These are phyloP conservation scores for Trametes punicea DNA, from an alignment of 768 basidiomycete genomes.

Conservation along the genomic window DNA sequence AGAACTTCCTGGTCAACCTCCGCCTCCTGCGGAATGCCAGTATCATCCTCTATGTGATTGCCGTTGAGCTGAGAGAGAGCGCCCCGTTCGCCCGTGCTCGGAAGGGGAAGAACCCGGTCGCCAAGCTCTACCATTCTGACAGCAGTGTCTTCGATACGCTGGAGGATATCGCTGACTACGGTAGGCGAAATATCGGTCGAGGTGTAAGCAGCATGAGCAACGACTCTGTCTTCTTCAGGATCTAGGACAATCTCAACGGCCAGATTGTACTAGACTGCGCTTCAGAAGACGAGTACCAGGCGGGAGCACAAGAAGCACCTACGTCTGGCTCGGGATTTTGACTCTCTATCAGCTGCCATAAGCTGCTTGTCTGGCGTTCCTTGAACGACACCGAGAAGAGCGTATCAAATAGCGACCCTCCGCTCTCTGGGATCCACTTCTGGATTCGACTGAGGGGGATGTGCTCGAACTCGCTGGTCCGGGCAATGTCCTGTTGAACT, in stretches of 20 bases:
- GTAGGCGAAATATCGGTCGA: slow-evolving; percentile 18
- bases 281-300: too few species aligned
- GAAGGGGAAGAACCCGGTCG: background rate
- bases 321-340: slow-evolving; percentile 34
- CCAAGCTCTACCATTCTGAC: slow-evolving; percentile 15
- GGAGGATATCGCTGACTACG: slow-evolving; percentile 24
- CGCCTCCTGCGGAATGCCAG: background rate
- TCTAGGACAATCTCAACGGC: slow-evolving; percentile 28
- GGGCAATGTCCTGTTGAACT: slow-evolving; percentile 30
- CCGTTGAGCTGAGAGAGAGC: background rate
- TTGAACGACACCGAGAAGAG: slow-evolving; percentile 31
- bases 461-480: slow-evolving; percentile 29
- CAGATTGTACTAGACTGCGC: slow-evolving; percentile 19
- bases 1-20: slow-evolving; percentile 7
- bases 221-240: slow-evolving; percentile 17
- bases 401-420: slow-evolving; percentile 28
- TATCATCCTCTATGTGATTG: background rate
- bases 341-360: slow-evolving; percentile 29
- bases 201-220: slow-evolving; percentile 26
- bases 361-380: slow-evolving; percentile 20
- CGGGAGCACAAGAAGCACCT: slow-evolving; percentile 15
- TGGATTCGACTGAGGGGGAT: slow-evolving; percentile 31
- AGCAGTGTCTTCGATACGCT: slow-evolving; percentile 28
- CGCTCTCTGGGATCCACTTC: slow-evolving; percentile 27
- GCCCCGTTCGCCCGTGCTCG: background rate